Conservation (phyloP, 768 basidiomycete genomes). For the Tubosaeta sp. region DNA sequence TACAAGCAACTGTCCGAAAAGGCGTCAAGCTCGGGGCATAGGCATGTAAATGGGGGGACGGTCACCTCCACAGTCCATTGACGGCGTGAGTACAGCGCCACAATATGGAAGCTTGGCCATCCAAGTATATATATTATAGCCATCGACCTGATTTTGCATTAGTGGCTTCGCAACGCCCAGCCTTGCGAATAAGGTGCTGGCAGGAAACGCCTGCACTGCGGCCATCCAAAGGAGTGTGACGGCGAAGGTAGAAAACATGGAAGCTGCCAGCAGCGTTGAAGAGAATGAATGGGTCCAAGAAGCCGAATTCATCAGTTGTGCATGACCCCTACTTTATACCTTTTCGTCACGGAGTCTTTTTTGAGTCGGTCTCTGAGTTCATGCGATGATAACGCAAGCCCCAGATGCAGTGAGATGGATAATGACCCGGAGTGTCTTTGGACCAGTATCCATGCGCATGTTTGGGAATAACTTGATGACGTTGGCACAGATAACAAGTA, state of each 20-base stretch:
- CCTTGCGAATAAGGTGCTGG: conserved; percentile 20
- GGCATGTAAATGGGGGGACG: background rate
- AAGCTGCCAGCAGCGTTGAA: background rate
- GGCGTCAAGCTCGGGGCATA: background rate
- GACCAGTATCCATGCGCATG: too few relatives aligned
- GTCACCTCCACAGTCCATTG: conserved; percentile 48
- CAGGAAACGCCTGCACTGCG: conserved; percentile 12
- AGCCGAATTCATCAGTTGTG: too few relatives aligned
- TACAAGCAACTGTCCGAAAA: conserved; percentile 33
- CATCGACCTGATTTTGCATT: conserved; percentile 34
- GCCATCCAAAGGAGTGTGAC: conserved; percentile 6
- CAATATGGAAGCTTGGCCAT: conserved; percentile 52
- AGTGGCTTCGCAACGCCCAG: conserved; percentile 25
- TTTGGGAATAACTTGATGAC: too few relatives aligned
- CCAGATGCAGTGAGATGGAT: too few relatives aligned
- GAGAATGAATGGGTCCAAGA: too few relatives aligned
- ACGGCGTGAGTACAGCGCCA: conserved; percentile 33
- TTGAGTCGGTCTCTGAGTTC: too few relatives aligned
- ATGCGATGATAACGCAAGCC: too few relatives aligned
- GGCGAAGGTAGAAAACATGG: background rate
- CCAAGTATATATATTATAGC: conserved; percentile 44
- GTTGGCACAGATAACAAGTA: too few relatives aligned
- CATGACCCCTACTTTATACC: too few relatives aligned
- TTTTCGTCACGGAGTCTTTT: too few relatives aligned
- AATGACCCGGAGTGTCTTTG: too few relatives aligned